Conservation (phyloP, 371 early-diverging fungal species). For the Chytridium lagenaria region DNA sequence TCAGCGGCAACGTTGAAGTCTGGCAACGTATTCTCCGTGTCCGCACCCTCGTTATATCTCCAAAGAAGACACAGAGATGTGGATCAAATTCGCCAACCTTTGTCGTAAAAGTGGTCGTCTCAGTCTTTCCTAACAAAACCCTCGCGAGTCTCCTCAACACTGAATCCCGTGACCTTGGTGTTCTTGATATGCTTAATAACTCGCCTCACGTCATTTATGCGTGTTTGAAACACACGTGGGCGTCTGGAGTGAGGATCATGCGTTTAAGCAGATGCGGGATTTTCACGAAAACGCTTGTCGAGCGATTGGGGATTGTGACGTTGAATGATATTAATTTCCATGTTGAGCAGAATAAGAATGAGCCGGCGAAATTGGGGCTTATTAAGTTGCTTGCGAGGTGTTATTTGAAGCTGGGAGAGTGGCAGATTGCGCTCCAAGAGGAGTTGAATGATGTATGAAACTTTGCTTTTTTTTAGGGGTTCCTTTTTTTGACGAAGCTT, state of each 20-base stretch:
- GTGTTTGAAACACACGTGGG: slow-evolving; percentile 95
- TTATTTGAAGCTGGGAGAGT: slow-evolving; percentile 91
- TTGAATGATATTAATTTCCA: slow-evolving; percentile 50
- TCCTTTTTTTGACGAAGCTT: neutral
- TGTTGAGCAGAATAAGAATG: slow-evolving; percentile 43
- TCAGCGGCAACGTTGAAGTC: slow-evolving; percentile 92
- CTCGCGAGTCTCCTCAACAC: slow-evolving; percentile 65
- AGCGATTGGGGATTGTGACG: slow-evolving; percentile 47
- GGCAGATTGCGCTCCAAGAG: slow-evolving; percentile 84
- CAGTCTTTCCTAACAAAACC: slow-evolving; percentile 82
- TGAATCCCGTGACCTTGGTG: slow-evolving; percentile 47
- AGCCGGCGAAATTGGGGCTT: slow-evolving; percentile 45
- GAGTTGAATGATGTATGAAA: slow-evolving; percentile 66
- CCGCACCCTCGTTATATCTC: slow-evolving; percentile 86
- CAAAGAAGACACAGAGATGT: slow-evolving; percentile 92
- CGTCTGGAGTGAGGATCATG: slow-evolving; percentile 64
- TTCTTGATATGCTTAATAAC: slow-evolving; percentile 47
- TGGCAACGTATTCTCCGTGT: slow-evolving; percentile 95
- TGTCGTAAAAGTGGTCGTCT: slow-evolving; percentile 91
- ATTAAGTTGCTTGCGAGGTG: slow-evolving; percentile 83
- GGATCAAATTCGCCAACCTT: slow-evolving; percentile 94
- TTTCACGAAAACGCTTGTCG: slow-evolving; percentile 61
- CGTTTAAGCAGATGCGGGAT: slow-evolving; percentile 51
- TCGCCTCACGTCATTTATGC: slow-evolving; percentile 90
- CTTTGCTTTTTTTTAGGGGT: neutral